Evolutionary conservation across 352 stramenopile genomes (phyloP), one percentile per base, ranked within the genome.

Genomic region (Globisporangium nodosum): DNA sequence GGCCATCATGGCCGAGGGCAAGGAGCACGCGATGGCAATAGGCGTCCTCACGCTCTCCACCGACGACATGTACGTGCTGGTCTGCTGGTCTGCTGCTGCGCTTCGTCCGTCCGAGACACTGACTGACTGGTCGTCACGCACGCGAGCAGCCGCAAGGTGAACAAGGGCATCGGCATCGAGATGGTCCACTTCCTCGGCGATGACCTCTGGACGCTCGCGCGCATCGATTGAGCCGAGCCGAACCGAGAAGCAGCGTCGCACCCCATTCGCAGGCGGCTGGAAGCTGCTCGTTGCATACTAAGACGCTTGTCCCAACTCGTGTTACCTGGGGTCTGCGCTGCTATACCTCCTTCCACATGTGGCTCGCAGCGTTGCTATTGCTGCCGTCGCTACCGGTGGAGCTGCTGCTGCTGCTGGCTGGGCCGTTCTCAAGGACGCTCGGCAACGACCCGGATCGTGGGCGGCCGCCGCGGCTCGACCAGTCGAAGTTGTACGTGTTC

Each of bases 1-100:
- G 55, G 91, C 91, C 30, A 98, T 99, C 66, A 97, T 97, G 88
- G 97, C 97, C 5, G 96, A 99, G 68, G 96, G 96, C 52, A 99
- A 99, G 73, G 87, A 98, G 60, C 80, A 97, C 66, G 92, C 96
- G 21, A 92, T 99, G 73, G 97, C 95, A 61, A 95, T 99, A 66
- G 97, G 97, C 57, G 76, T 98, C 52, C 96, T 99, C 55, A 94
- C 85, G 40, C 97, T 99, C 85, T 98, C 91, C 24, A 98, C 94
- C 54, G 78, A 85, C 20, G 96, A 99, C 62, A 98, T 99, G 92
- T 98, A 81, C 73, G 62, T 70, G 45, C 40, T 39, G 5, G 24
- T 27, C 24, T 27, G 24, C 24, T 27, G 24, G 24, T 27, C 24
- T 27, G 24, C 24, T 27, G 24, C 24, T 27, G 12, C 7, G 3